phyloP scores from a whole-genome alignment of 1,284 basidiomycete species.

The Blastosporella zonata region DNA sequence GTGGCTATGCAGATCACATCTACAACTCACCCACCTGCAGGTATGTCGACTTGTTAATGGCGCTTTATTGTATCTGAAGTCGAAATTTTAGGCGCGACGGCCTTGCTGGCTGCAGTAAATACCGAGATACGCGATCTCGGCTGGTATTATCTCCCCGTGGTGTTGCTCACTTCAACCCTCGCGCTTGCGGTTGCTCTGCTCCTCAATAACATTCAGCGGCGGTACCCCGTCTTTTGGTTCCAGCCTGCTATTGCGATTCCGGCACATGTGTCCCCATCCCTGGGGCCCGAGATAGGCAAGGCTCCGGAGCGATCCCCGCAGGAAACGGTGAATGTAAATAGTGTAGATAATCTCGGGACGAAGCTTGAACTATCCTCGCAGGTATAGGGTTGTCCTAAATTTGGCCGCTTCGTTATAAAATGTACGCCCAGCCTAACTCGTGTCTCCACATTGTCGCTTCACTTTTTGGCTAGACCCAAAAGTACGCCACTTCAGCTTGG shows the following conservation, averaged over 20 bases:
- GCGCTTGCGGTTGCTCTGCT: conserved; percentile 50
- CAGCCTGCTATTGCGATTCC: conserved; percentile 23
- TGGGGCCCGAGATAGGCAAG: conserved; percentile 13
- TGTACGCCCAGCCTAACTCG: not conserved
- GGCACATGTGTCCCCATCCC: conserved; percentile 18
- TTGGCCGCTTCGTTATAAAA: not conserved
- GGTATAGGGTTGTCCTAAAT: too few relatives aligned
- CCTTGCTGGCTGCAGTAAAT: conserved; percentile 46
- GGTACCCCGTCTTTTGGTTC: conserved; percentile 58
- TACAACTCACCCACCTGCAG: conserved; percentile 63
- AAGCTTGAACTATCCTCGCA: conserved; percentile 7
- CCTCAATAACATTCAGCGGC: conserved; percentile 56
- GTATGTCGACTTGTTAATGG: conserved; percentile 37
- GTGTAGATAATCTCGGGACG: conserved; percentile 2
- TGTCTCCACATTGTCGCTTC: not conserved
- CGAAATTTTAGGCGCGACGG: conserved; percentile 33
- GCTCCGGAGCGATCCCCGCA: not conserved
- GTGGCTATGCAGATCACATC: conserved; percentile 55
- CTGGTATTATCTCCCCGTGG: conserved; percentile 61
- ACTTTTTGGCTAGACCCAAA: not conserved
- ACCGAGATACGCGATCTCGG: conserved; percentile 44
- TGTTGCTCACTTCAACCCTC: conserved; percentile 51
- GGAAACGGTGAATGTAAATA: conserved; percentile 1
- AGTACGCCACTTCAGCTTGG: not conserved
- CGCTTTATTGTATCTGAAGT: conserved; percentile 1